Evolutionary conservation across 73 alveolate species (phyloP).

Genomic region (Paramecium octaurelia): DNA sequence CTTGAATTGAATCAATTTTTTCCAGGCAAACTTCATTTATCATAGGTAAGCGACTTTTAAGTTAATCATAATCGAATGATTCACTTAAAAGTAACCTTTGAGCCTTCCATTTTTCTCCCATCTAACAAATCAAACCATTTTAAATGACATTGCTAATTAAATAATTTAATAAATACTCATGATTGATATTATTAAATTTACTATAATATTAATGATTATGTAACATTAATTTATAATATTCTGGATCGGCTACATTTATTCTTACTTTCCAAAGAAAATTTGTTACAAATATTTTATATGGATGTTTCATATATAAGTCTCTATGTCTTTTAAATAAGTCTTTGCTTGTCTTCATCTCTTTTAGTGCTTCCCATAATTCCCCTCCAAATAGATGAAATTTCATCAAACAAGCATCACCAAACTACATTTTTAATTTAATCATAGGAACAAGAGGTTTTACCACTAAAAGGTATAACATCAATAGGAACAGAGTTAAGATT

Average conservation of each 20-base stretch:
- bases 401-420: background rate
- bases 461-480: background rate
- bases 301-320: background rate
- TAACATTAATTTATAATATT: background rate
- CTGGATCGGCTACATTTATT: background rate
- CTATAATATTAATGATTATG: background rate
- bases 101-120: slow-evolving; percentile 39
- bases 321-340: background rate
- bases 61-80: slow-evolving; percentile 31
- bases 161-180: background rate
- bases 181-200: background rate
- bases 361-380: background rate
- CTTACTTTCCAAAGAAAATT: background rate
- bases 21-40: slow-evolving; percentile 31
- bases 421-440: background rate
- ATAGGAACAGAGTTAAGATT: background rate
- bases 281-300: background rate
- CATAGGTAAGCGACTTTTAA: slow-evolving; percentile 41
- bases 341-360: background rate
- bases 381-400: background rate
- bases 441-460: slow-evolving; percentile 3
- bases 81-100: slow-evolving; percentile 22
- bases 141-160: background rate
- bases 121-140: background rate
- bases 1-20: background rate